Evolutionary conservation across 1,139 yeast species (phyloP), one percentile per base, ranked within the genome.

Genomic region (Saccharomycopsis crataegensis): DNA sequence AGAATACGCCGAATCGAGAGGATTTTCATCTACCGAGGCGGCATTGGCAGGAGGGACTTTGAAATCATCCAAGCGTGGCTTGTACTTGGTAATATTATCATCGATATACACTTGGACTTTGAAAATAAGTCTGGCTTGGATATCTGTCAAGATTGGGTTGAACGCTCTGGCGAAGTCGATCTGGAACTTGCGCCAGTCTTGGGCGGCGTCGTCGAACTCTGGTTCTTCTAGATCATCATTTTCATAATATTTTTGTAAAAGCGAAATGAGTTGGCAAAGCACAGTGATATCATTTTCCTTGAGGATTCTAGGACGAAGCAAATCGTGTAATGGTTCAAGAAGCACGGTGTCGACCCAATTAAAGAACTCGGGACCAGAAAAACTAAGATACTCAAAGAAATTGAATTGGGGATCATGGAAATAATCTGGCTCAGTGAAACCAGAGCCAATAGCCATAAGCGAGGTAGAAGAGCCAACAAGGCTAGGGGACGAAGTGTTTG

Each of bases 71-170:
- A 82, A 76, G 2, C 78, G 76, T 1, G 94, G 90, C 59, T 74
- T 79, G 63, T 86, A 88, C 44, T 76, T 78, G 36, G 80, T 77
- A 54, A 89, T 79, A 56, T 81, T 83, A 43, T 78, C 77, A 60
- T 86, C 94, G 43, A 86, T 79, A 61, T 78, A 83, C 8, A 79
- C 75, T 63, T 89, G 95, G 6, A 86, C 83, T 61, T 93, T 74
- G 67, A 90, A 87, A 1, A 89, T 83, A 46, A 91, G 72, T 56
- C 96, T 73, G 2, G 89, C 76, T 67, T 91, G 97, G 1, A 84
- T 80, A 62, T 87, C 96, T 56, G 81, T 80, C 31, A 86, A 67
- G 11, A 90, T 77, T 0, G 96, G 90, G 57, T 79, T 80, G 60
- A 87, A 83, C 6, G 88, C 70, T 46, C 73, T 74, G 11, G 84